Conservation (phyloP, 345 rosid genomes). For the Gossypium turneri region DNA sequence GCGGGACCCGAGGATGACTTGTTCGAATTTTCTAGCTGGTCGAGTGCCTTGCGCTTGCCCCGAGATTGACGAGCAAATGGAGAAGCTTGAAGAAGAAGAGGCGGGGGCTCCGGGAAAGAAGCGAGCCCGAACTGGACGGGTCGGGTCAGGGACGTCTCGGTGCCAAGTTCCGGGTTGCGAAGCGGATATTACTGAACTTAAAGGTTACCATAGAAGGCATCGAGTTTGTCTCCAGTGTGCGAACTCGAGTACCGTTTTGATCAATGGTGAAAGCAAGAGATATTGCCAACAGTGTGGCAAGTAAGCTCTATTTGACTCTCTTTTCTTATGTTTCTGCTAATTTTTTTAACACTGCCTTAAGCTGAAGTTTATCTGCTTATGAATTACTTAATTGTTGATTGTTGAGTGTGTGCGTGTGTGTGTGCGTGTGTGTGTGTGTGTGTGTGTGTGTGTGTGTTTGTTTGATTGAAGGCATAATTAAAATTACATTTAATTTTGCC, state of each 20-base stretch:
- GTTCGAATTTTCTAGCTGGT: slow-evolving; percentile 88
- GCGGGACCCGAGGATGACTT: slow-evolving; percentile 80
- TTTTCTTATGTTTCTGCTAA: background rate
- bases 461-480: background rate
- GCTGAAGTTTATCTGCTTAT: background rate
- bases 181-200: slow-evolving; percentile 82
- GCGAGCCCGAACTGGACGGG: slow-evolving; percentile 41
- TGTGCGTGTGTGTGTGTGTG: no score
- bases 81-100: slow-evolving; percentile 48
- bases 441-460: no score
- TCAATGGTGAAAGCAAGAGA: slow-evolving; percentile 74
- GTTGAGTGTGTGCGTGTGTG: background rate
- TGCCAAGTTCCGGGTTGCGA: slow-evolving; percentile 84
- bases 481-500: background rate
- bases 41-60: slow-evolving; percentile 85
- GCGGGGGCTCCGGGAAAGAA: slow-evolving; percentile 52
- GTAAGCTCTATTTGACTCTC: slow-evolving; percentile 29
- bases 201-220: slow-evolving; percentile 88
- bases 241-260: slow-evolving; percentile 48
- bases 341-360: background rate
- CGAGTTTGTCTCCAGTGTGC: slow-evolving; percentile 89
- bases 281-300: slow-evolving; percentile 99
- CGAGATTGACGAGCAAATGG: slow-evolving; percentile 66
- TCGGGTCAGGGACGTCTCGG: slow-evolving; percentile 32
- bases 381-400: background rate